A percentile compares a stretch with the other conserved stretches of the same genome.
Conservation (phyloP, 2,329 filamentous ascomycete genomes). For the Chaetomium sp. region DNA sequence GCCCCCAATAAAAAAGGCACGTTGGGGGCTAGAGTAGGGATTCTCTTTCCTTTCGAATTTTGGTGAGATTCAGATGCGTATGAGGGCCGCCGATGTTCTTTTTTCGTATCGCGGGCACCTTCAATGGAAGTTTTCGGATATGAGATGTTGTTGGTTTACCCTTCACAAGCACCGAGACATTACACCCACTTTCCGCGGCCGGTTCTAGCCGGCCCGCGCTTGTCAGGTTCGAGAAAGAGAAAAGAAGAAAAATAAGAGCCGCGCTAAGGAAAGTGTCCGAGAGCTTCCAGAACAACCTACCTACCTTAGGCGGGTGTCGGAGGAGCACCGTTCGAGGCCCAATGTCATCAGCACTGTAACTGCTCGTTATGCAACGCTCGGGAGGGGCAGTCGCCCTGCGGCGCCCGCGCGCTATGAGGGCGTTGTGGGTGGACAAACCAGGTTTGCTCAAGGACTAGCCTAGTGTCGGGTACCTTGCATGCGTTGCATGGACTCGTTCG, state of each 20-base stretch:
- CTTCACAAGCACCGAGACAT: too few species aligned
- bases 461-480: constrained; percentile 26
- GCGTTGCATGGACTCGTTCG: constrained; percentile 19
- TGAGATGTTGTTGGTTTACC: too few species aligned
- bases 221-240: background rate
- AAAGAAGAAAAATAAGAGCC: constrained; percentile 1
- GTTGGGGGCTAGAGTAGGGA: too few species aligned
- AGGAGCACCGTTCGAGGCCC: too few species aligned
- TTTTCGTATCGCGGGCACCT: too few species aligned
- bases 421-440: constrained; percentile 7
- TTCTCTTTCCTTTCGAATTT: too few species aligned
- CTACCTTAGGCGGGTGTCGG: too few species aligned
- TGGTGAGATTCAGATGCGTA: too few species aligned
- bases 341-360: background rate
- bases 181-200: background rate
- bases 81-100: too few species aligned
- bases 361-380: background rate
- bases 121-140: too few species aligned
- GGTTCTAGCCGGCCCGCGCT: constrained; percentile 2
- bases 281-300: constrained; percentile 20
- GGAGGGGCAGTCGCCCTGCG: background rate
- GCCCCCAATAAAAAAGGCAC: too few species aligned
- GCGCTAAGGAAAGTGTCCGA: constrained; percentile 1
- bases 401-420: background rate
- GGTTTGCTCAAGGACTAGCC: constrained; percentile 12